A percentile compares a stretch with the other conserved stretches of the same genome.
phyloP scores from a whole-genome alignment of 495 filamentous ascomycete species.

The Lasiosphaeria miniovina region DNA sequence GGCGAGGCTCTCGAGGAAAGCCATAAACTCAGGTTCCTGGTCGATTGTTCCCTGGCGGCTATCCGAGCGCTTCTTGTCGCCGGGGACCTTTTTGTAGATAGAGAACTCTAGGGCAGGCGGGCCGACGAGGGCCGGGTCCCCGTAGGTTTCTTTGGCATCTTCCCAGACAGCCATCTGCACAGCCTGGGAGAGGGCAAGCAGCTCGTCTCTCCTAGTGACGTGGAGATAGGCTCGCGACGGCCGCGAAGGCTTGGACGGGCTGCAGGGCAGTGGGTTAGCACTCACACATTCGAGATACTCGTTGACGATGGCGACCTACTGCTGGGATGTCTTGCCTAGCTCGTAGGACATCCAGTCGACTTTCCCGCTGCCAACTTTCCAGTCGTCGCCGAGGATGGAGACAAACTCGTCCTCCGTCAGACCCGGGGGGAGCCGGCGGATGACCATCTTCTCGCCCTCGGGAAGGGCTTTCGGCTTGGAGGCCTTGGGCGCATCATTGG shows the following conservation, averaged over 20 bases:
- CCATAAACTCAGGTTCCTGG: conserved; percentile 90
- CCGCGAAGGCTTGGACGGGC: conserved; percentile 70
- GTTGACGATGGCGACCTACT: conserved; percentile 53
- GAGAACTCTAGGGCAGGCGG: conserved; percentile 79
- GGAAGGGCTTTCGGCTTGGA: conserved; percentile 53
- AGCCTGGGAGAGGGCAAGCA: conserved; percentile 59
- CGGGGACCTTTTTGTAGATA: conserved; percentile 74
- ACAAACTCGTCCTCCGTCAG: conserved; percentile 80
- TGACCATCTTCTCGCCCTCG: conserved; percentile 76
- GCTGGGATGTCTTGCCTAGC: conserved; percentile 80
- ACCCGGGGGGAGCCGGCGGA: conserved; percentile 81
- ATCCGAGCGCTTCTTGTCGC: conserved; percentile 67
- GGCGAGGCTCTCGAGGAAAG: conserved; percentile 82
- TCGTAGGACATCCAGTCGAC: conserved; percentile 79
- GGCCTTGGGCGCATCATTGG: conserved; percentile 51
- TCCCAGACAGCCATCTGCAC: conserved; percentile 64
- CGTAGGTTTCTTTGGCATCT: conserved; percentile 69
- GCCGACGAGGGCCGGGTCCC: conserved; percentile 64
- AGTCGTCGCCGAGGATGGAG: conserved; percentile 71
- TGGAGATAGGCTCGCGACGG: conserved; percentile 79
- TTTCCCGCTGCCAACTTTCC: conserved; percentile 73
- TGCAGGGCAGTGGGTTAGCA: conserved; percentile 35
- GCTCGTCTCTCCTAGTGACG: conserved; percentile 57
- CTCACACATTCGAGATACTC: conserved; percentile 1
- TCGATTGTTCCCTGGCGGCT: conserved; percentile 91